Percentiles rank a stretch among this genome's conserved stretches.
Evolutionary conservation across 305 asterid genomes (phyloP).

Genomic region (Rubia tinctorum): DNA sequence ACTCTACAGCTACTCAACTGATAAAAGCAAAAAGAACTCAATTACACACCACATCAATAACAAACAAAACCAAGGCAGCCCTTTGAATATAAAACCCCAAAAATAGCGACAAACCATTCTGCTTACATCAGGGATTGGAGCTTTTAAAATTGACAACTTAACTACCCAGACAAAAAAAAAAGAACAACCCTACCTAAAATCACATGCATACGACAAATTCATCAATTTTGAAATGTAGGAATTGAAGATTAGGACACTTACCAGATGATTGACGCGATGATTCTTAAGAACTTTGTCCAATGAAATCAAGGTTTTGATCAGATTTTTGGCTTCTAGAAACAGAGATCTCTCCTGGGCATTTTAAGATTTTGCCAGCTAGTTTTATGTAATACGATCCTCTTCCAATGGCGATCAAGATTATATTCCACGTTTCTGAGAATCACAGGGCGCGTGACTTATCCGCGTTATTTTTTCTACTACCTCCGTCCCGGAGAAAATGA

Average conservation of each 20-base stretch:
- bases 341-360: constrained; percentile 2
- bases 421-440: neutral
- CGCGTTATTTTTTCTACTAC: neutral
- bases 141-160: neutral
- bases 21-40: constrained; percentile 17
- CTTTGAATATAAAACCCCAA: neutral
- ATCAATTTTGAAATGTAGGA: neutral
- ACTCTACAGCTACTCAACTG: constrained; percentile 8
- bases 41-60: constrained; percentile 18
- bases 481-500: too few species aligned
- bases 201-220: neutral
- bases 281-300: neutral
- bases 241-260: neutral
- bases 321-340: too few species aligned
- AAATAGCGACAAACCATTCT: neutral
- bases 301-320: neutral
- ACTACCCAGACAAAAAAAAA: constrained; percentile 9
- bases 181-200: neutral
- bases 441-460: constrained; percentile 1
- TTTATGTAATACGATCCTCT: neutral
- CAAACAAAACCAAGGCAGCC: neutral
- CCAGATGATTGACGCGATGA: neutral
- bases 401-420: neutral
- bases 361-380: neutral
- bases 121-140: neutral